These are phyloP conservation scores for Dissoconium aciculare DNA, from an alignment of 2,329 filamentous ascomycete species.

Conservation along the genomic window DNA sequence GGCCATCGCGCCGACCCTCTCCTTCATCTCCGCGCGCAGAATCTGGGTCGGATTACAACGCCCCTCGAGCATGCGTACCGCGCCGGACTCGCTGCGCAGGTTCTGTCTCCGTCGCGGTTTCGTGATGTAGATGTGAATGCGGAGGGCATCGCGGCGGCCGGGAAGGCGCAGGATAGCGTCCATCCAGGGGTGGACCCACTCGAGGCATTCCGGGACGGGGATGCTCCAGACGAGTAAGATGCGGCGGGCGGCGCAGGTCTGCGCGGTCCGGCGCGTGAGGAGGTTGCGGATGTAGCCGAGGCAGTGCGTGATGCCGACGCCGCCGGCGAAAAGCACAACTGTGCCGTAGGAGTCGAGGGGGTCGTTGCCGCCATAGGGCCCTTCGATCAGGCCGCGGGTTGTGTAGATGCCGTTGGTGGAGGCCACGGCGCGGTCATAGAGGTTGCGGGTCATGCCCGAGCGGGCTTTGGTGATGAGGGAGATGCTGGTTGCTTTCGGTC, in stretches of 20 bases:
- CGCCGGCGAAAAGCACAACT: slow-evolving; percentile 63
- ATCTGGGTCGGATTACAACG: slow-evolving; percentile 41
- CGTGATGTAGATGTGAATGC: slow-evolving; percentile 48
- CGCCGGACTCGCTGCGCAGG: slow-evolving; percentile 40
- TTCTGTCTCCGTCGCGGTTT: slow-evolving; percentile 42
- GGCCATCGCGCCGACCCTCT: slow-evolving; percentile 43
- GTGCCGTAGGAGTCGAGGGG: slow-evolving; percentile 61
- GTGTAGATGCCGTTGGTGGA: slow-evolving; percentile 45
- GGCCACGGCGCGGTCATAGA: slow-evolving; percentile 54
- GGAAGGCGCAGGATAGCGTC: slow-evolving; percentile 47
- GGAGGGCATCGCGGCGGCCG: slow-evolving; percentile 42
- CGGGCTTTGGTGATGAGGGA: slow-evolving; percentile 59
- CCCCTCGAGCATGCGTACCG: slow-evolving; percentile 47
- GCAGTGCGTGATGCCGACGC: slow-evolving; percentile 68
- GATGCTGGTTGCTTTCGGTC: slow-evolving; percentile 32
- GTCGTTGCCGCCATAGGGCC: slow-evolving; percentile 60
- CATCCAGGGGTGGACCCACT: slow-evolving; percentile 53
- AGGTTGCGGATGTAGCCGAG: slow-evolving; percentile 61
- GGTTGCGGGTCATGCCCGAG: slow-evolving; percentile 55
- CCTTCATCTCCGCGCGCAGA: slow-evolving; percentile 41
- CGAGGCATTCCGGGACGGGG: slow-evolving; percentile 50
- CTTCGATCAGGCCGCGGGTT: slow-evolving; percentile 55
- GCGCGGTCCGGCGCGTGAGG: slow-evolving; percentile 51
- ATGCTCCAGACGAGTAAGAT: slow-evolving; percentile 67
- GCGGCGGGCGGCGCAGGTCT: slow-evolving; percentile 55